Conservation (phyloP, 2,329 filamentous ascomycete genomes). For the Coleophoma eucalyptorum region DNA sequence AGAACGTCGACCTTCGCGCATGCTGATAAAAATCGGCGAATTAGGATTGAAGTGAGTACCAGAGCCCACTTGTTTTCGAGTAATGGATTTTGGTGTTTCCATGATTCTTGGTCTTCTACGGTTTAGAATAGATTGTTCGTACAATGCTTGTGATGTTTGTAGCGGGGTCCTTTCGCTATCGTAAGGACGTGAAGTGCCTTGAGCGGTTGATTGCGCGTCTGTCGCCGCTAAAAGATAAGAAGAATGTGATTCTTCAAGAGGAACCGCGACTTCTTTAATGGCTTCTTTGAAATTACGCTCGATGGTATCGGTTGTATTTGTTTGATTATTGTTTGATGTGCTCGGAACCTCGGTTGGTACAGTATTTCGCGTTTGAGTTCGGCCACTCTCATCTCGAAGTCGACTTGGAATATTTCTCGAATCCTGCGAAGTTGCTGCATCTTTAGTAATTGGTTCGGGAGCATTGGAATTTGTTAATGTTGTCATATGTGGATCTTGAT, state of each 20-base stretch:
- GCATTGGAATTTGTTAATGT: constrained; percentile 4
- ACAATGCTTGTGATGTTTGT: constrained; percentile 9
- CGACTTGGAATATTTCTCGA: background rate
- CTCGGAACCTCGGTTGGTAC: background rate
- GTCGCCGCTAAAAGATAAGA: constrained; percentile 29
- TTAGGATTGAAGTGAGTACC: constrained; percentile 4
- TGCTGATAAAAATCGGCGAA: constrained; percentile 24
- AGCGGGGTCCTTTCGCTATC: constrained; percentile 9
- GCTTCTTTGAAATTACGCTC: constrained; percentile 23
- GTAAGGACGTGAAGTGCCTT: constrained; percentile 19
- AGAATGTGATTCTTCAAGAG: constrained; percentile 22
- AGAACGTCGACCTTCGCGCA: constrained; percentile 12
- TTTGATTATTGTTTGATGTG: constrained; percentile 4
- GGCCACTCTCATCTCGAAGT: background rate
- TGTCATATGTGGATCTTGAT: constrained; percentile 8
- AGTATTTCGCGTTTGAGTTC: constrained; percentile 1
- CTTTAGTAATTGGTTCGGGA: background rate
- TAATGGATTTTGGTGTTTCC: constrained; percentile 8
- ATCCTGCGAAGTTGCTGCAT: background rate
- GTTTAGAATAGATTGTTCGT: constrained; percentile 20
- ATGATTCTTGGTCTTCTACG: constrained; percentile 21
- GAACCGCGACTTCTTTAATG: constrained; percentile 14
- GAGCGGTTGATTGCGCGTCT: constrained; percentile 23
- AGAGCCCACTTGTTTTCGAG: constrained; percentile 20
- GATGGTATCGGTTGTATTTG: constrained; percentile 14